Evolutionary conservation across 371 early-diverging fungal genomes (phyloP), one percentile per base, ranked within the genome.

Genomic region (Paraphysoderma sedebokerense): DNA sequence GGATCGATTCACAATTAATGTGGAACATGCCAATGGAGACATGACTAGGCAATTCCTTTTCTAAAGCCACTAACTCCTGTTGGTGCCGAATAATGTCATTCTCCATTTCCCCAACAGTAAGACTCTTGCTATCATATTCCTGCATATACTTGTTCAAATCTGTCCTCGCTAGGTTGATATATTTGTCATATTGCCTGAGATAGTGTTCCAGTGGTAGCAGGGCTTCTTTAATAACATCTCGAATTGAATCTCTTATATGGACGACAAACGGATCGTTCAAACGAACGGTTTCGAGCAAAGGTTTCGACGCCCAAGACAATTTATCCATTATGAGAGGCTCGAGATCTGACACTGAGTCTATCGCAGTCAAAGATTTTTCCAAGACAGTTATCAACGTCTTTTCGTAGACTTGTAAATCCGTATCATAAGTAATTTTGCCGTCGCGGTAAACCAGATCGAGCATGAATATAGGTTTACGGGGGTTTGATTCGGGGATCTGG

Each of bases 281-380:
- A 33, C 61, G 59, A 11, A 62, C 62, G 19, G 57, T 58, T 42
- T 66, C 63, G 17, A 74, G 49, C 22, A 59, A 55, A 1, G 73
- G 67, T 35, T 65, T 65, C 0, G 62, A 47, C 2, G 73, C 67
- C 71, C 71, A 74, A 34, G 68, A 74, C 54, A 74, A 62, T 45
- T 71, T 58, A 24, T 67, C 63, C 46, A 73, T 27, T 0, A 73
- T 61, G 3, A 66, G 23, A 0, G 71, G 71, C 47, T 74, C 75
- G 3, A 74, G 51, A 41, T 74, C 68, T 0, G 71, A 72, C 6
- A 74, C 47, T 41, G 58, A 58, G 28, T 70, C 71, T 9, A 65
- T 52, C 13, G 57, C 52, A 2, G 52, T 36, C 28, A 72, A 40
- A 0, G 67, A 62, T 47, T 66, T 68, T 50, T 74, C 70, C 52